phyloP scores from a whole-genome alignment of 2,329 filamentous ascomycete genomes.

The Diaporthe citrichinensis region DNA sequence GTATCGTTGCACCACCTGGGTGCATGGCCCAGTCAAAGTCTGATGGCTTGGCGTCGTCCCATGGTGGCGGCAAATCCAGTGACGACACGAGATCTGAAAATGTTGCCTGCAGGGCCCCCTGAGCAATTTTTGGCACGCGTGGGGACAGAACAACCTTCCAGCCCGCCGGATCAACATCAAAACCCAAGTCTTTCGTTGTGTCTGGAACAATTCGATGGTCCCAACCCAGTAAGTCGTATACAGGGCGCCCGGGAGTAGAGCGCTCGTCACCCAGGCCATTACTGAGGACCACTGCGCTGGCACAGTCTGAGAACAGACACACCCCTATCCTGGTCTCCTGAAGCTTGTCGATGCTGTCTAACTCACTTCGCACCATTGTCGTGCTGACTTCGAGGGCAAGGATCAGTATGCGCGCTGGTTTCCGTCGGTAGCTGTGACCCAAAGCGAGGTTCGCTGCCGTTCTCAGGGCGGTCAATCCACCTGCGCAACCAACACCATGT shows the following conservation, averaged over 20 bases:
- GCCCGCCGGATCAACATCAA: constrained; percentile 74
- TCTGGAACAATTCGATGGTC: constrained; percentile 74
- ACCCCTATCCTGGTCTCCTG: constrained; percentile 76
- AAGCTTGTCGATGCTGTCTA: constrained; percentile 71
- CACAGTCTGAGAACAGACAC: constrained; percentile 79
- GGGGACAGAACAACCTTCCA: constrained; percentile 78
- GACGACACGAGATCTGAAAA: constrained; percentile 69
- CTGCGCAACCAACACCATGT: constrained; percentile 76
- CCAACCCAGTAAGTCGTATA: constrained; percentile 77
- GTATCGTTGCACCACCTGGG: constrained; percentile 76
- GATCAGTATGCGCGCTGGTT: constrained; percentile 74
- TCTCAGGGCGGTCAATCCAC: constrained; percentile 72
- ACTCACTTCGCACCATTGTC: constrained; percentile 73
- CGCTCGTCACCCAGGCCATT: constrained; percentile 68
- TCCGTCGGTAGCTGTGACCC: constrained; percentile 70
- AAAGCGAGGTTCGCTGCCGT: constrained; percentile 77
- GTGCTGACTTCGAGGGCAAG: constrained; percentile 75
- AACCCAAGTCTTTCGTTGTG: constrained; percentile 74
- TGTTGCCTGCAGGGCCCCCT: constrained; percentile 64
- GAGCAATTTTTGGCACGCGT: constrained; percentile 70
- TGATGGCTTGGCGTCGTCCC: constrained; percentile 60
- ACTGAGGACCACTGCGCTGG: constrained; percentile 74
- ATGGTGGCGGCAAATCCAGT: constrained; percentile 48
- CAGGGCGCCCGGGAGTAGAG: constrained; percentile 51
- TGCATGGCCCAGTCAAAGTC: constrained; percentile 83